Base-by-base conservation (phyloP, 345 rosid genomes). In the Zanthoxylum bungeanum region DNA sequence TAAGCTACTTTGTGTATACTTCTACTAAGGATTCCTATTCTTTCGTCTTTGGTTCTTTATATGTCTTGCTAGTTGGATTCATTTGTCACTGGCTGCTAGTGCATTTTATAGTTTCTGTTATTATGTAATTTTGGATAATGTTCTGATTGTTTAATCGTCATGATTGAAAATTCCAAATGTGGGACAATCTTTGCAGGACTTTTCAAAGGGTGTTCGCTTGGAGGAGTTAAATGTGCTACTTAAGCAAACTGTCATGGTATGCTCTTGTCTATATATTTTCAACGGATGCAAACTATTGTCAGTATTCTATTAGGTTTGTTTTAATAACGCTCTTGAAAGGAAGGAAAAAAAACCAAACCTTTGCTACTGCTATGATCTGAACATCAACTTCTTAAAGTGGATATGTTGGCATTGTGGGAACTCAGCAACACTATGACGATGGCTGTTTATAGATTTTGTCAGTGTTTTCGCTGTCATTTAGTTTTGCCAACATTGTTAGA, bases 201-300 rank as follows among this genome's bases (percentile, higher is more conserved):
- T 88, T 76, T 92, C 97, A 12, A 92, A 78, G 84, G 97, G 97
- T 52, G 69, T 83, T 75, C 98, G 98, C 73, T 87, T 94, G 87
- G 92, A 88, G 83, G 98, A 94, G 84, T 69, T 94, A 78, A 90
- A 92, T 71, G 75, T 90, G 70, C 81, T 94, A 73, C 95, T 94
- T 63, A 86, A 75, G 79, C 97, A 85, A 80, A 87, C 97, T 34
- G 97, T 94, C 70, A 94, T 94, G 98, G 98, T 92, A 79, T 53
- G 79, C 46, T 66, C 75, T 79, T 71, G 55, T 79, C 69, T 76
- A 70, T 40, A 60, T 60, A 3, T 24, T 56, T 57, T 68, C 60
- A 51, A 37, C 50, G 34, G 39, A 31, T 46, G 2, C 24, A 33
- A 31, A 22, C 31, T 65, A 34, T 64, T 44, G 39, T 50, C 62